Base-by-base conservation (phyloP, 2,329 filamentous ascomycete species). In the Stemphylium beticola region DNA sequence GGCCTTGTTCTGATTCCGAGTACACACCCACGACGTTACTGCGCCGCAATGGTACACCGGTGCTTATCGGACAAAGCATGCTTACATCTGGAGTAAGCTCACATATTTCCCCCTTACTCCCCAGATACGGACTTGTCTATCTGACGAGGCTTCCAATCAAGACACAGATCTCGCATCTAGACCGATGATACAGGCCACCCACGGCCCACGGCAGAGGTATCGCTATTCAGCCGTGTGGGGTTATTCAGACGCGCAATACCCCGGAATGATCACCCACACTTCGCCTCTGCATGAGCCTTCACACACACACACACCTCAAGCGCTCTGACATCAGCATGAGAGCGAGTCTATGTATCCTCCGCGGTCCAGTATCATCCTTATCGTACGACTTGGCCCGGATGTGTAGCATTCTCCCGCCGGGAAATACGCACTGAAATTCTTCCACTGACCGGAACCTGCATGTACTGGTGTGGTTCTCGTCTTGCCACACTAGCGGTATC, bases 261-360 rank as follows among this genome's bases (percentile, higher is more conserved):
- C 58, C 55, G 41, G 58, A 50, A 53, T 58, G 55, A 62, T 62
- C 57, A 50, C 40, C 57, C 53, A 53, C 53, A 49, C 26, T 40
- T 43, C 41, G 47, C 46, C 53, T 56, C 49, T 15, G 36, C 49
- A 53, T 53, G 29, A 41, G 43, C 38, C 34, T 40, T 20, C 39
- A 33, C 29, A 36, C 54, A 47, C 39, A 33, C 29, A 36, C 54
- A 47, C 17, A 42, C 45, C 40, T 32, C 49, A 55, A 57, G 37
- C 50, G 52, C 46, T 55, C 64, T 65, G 57, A 63, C 58, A 61
- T 63, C 59, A 67, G 59, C 64, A 52, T 40, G 10, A 26, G 40
- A 46, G 17, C 39, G 12, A 44, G 50, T 46, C 38, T 42, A 31
- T 42, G 9, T 22, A 22, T 6, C 43, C 50, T 40, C 37, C 42